Conservation (phyloP, 129 eudicot genomes). For the Helianthus tuberosus region DNA sequence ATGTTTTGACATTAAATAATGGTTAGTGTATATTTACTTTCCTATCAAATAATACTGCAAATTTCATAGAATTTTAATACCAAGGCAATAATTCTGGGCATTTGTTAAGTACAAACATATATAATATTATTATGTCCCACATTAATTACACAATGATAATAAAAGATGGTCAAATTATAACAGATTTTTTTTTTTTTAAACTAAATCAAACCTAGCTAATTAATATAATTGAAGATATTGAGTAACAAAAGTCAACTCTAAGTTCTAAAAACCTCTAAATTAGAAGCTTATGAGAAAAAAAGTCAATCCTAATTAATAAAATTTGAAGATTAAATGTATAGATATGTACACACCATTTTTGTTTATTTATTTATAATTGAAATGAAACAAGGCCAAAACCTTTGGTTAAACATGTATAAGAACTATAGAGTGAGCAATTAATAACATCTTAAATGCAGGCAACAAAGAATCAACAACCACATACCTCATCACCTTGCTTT, state of each 20-base stretch:
- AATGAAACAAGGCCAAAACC: slow-evolving; percentile 15
- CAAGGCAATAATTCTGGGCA: not conserved
- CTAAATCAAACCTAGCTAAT: not conserved
- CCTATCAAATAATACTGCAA: not conserved
- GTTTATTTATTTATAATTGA: not conserved
- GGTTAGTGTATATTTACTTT: not conserved
- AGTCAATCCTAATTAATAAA: not conserved
- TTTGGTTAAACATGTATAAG: slow-evolving; percentile 12
- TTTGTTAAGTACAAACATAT: not conserved
- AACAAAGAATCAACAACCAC: slow-evolving; percentile 34
- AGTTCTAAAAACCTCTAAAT: no score
- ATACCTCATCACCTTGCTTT: slow-evolving; percentile 18
- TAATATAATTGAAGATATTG: not conserved
- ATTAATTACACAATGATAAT: not conserved
- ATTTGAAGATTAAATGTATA: not conserved
- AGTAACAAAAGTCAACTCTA: not conserved
- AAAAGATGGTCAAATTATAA: not conserved
- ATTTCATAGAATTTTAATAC: not conserved
- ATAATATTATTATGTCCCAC: not conserved
- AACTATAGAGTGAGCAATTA: slow-evolving; percentile 28
- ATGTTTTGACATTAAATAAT: not conserved
- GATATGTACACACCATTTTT: no score
- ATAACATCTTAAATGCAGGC: slow-evolving; percentile 33
- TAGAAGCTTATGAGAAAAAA: not conserved
- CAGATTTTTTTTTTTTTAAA: not conserved